phyloP scores from a whole-genome alignment of 2,329 filamentous ascomycete genomes.

The Xylariaceae sp. region DNA sequence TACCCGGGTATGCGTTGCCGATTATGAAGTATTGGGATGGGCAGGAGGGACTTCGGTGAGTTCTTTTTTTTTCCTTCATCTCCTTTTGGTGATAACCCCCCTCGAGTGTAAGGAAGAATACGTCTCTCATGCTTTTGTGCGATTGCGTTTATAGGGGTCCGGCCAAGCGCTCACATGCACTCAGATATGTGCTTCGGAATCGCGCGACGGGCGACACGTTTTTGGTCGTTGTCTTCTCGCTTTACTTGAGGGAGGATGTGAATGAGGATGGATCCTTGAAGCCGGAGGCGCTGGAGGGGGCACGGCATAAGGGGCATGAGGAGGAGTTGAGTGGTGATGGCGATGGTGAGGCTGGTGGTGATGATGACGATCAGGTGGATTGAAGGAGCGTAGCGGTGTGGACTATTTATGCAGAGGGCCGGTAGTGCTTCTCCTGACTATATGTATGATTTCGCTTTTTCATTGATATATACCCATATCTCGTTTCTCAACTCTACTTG shows the following conservation, averaged over 20 bases:
- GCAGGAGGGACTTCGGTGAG: constrained; percentile 63
- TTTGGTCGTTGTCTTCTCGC: constrained; percentile 73
- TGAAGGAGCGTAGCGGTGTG: no score
- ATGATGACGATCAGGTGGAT: constrained; percentile 13
- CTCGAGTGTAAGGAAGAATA: background rate
- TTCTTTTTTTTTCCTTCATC: constrained; percentile 27
- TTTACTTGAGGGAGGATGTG: constrained; percentile 64
- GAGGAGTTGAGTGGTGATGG: constrained; percentile 17
- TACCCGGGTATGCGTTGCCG: constrained; percentile 68
- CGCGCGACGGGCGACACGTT: constrained; percentile 67
- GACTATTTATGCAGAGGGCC: background rate
- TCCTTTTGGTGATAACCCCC: constrained; percentile 3
- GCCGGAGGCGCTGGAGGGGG: constrained; percentile 30
- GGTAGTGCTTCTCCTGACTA: background rate
- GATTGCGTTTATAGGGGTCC: constrained; percentile 23
- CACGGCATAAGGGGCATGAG: constrained; percentile 29
- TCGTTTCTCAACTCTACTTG: no score
- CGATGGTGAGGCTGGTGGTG: constrained; percentile 7
- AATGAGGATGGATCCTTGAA: constrained; percentile 55
- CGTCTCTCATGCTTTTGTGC: constrained; percentile 24
- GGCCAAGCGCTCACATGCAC: constrained; percentile 66
- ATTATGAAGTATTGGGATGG: constrained; percentile 79
- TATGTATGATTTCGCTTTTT: background rate
- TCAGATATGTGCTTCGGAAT: constrained; percentile 91
- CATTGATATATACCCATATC: no score